phyloP scores from a whole-genome alignment of 805 yeast species.

The Cyberlindnera maritima region DNA sequence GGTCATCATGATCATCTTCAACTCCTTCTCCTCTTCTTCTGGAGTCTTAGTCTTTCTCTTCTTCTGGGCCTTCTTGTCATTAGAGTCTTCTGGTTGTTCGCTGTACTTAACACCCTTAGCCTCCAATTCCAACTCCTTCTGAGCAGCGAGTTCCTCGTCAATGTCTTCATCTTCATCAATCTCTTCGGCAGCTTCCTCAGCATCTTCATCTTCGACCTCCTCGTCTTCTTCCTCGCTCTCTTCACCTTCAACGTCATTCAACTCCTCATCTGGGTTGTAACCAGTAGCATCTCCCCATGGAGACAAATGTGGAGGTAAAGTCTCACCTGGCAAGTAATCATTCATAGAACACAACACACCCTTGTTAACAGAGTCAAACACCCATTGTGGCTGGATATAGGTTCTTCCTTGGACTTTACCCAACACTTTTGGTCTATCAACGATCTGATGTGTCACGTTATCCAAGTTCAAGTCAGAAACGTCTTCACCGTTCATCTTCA shows the following conservation, averaged over 20 bases:
- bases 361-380: constrained; percentile 87
- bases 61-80: constrained; percentile 21
- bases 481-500: constrained; percentile 36
- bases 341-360: constrained; percentile 71
- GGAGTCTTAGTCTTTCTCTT: constrained; percentile 39
- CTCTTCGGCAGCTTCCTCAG: constrained; percentile 48
- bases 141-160: constrained; percentile 42
- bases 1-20: constrained; percentile 96
- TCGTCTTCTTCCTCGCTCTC: constrained; percentile 50
- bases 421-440: constrained; percentile 82
- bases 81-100: constrained; percentile 40
- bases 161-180: constrained; percentile 46
- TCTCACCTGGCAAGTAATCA: constrained; percentile 89
- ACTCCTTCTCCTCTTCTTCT: constrained; percentile 77
- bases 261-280: constrained; percentile 74
- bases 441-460: constrained; percentile 86
- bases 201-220: constrained; percentile 50
- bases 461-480: constrained; percentile 53
- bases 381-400: constrained; percentile 97
- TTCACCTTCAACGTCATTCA: constrained; percentile 38
- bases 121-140: constrained; percentile 86
- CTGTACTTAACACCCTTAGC: constrained; percentile 82
- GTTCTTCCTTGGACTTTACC: constrained; percentile 87
- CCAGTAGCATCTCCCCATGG: constrained; percentile 98
- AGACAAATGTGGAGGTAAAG: constrained; percentile 92